Conservation (phyloP, 768 basidiomycete genomes). For the Trametes cinnabarina region DNA sequence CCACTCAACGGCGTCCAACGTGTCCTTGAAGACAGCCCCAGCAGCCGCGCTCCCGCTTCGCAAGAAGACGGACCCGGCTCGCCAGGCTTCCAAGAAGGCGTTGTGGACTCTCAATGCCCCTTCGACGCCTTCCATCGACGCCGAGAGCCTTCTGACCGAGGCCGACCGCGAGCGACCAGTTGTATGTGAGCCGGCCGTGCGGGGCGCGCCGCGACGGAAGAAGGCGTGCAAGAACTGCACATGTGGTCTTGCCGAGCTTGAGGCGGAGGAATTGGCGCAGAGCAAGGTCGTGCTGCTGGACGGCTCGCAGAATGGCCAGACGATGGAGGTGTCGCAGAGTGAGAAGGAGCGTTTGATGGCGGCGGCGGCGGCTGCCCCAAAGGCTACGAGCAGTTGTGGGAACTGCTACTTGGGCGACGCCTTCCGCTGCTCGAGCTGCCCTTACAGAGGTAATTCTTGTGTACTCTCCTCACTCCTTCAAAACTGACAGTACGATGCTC, state of each 20-base stretch:
- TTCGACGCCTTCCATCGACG: conserved; percentile 72
- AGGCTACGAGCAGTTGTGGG: conserved; percentile 95
- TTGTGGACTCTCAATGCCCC: conserved; percentile 81
- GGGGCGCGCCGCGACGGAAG: conserved; percentile 63
- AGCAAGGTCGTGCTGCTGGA: conserved; percentile 69
- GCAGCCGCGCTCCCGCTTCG: conserved; percentile 46
- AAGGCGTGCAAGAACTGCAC: conserved; percentile 96
- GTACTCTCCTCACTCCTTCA: background rate
- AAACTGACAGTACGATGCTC: background rate
- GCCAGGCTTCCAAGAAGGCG: conserved; percentile 79
- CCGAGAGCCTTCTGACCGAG: conserved; percentile 78
- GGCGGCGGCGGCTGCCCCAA: conserved; percentile 71
- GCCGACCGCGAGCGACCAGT: conserved; percentile 80
- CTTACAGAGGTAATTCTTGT: conserved; percentile 82
- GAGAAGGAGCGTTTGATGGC: conserved; percentile 65
- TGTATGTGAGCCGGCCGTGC: conserved; percentile 63
- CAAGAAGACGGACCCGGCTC: conserved; percentile 49
- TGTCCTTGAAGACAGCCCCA: conserved; percentile 42
- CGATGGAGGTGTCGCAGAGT: conserved; percentile 52
- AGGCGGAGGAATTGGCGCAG: conserved; percentile 70
- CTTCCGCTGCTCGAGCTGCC: conserved; percentile 94
- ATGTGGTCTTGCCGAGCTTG: conserved; percentile 93
- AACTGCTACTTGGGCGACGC: conserved; percentile 98
- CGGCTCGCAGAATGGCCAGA: conserved; percentile 56
- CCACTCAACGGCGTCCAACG: conserved; percentile 37